Conservation (phyloP, 2,329 filamentous ascomycete genomes). For the Verticillium isaacii region DNA sequence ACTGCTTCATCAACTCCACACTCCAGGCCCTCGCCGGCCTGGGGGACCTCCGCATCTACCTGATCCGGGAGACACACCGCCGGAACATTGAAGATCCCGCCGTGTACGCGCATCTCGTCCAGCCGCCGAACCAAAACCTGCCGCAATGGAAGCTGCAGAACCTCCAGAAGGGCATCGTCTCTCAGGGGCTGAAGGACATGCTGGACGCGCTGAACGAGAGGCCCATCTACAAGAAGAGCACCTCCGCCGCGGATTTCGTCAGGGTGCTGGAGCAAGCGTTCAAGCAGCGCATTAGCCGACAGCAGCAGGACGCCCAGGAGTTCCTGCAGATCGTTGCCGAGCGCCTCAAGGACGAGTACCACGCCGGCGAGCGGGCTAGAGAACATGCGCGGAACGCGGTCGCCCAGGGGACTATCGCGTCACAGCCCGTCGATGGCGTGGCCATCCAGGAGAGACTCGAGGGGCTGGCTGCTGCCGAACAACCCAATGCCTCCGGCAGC, state of each 20-base stretch:
- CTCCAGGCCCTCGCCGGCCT: slow-evolving; percentile 89
- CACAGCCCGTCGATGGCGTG: slow-evolving; percentile 13
- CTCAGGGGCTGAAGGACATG: slow-evolving; percentile 84
- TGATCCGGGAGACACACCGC: slow-evolving; percentile 87
- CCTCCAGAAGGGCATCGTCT: slow-evolving; percentile 78
- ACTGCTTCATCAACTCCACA: slow-evolving; percentile 95
- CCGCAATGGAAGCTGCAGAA: slow-evolving; percentile 59
- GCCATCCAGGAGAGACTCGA: slow-evolving; percentile 24
- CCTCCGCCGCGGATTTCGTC: slow-evolving; percentile 82
- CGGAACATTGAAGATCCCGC: slow-evolving; percentile 72
- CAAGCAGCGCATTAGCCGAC: slow-evolving; percentile 81
- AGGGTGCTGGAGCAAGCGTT: slow-evolving; percentile 80
- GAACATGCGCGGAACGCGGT: slow-evolving; percentile 40
- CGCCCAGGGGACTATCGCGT: slow-evolving; percentile 10
- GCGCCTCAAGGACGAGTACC: slow-evolving; percentile 88
- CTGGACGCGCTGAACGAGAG: slow-evolving; percentile 89
- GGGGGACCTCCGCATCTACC: slow-evolving; percentile 81
- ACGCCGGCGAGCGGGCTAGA: slow-evolving; percentile 74
- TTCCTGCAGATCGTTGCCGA: slow-evolving; percentile 93
- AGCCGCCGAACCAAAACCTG: slow-evolving; percentile 35
- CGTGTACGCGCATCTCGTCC: slow-evolving; percentile 65
- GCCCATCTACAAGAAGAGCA: slow-evolving; percentile 89
- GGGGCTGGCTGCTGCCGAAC: slow-evolving; percentile 13
- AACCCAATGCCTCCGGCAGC: slow-evolving; percentile 6
- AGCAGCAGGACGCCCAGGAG: slow-evolving; percentile 97